A percentile compares a stretch with the other conserved stretches of the same genome.
Conservation (phyloP, 2,329 filamentous ascomycete species). For the Cytospora piceae region DNA sequence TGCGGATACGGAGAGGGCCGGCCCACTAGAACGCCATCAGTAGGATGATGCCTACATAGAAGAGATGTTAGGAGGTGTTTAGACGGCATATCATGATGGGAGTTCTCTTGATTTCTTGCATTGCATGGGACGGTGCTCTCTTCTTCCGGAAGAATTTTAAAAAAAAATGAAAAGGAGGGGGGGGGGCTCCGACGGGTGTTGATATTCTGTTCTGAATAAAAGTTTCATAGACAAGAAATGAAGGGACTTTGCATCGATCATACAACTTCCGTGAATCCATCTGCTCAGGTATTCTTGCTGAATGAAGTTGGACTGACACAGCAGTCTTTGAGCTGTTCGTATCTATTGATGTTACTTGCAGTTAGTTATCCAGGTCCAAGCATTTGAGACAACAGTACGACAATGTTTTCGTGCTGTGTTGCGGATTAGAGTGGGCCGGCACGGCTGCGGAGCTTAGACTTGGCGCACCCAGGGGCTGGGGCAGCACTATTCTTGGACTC, state of each 20-base stretch:
- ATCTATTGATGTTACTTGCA: too few relatives aligned
- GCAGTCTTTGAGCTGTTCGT: not conserved
- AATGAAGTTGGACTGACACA: not conserved
- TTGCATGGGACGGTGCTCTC: not conserved
- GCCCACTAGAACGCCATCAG: not conserved
- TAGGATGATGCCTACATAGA: not conserved
- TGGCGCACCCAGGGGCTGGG: not conserved
- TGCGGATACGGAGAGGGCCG: not conserved
- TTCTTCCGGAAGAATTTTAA: not conserved
- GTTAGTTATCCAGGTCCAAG: too few relatives aligned
- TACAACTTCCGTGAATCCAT: not conserved
- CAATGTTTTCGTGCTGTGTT: not conserved
- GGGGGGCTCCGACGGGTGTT: not conserved
- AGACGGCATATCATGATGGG: not conserved
- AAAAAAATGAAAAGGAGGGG: not conserved
- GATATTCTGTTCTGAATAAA: not conserved
- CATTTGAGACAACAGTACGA: too few relatives aligned
- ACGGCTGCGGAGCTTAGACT: not conserved
- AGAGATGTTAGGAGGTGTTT: not conserved
- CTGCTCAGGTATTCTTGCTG: not conserved
- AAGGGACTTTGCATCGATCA: not conserved
- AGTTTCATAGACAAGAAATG: not conserved
- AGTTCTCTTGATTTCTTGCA: slow-evolving; percentile 2
- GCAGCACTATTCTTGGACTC: not conserved
- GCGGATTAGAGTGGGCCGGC: not conserved